Conservation (phyloP, 2,329 filamentous ascomycete species). For the Eutypa lata region DNA sequence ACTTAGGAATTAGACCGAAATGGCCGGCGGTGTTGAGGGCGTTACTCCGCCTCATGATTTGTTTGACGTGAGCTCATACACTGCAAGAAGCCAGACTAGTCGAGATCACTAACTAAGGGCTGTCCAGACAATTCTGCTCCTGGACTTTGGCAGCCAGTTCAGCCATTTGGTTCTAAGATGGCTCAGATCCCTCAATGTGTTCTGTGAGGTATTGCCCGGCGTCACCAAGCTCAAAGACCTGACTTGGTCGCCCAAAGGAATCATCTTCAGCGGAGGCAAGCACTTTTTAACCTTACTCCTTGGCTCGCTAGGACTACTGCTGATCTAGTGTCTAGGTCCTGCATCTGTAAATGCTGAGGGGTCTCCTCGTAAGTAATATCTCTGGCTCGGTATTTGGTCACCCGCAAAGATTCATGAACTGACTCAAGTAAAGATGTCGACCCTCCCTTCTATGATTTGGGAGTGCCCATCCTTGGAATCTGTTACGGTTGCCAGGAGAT, state of each 20-base stretch:
- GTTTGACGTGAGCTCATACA: no score
- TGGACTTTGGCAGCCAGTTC: no score
- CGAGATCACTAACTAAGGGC: no score
- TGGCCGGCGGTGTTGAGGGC: no score
- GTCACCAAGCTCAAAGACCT: slow-evolving; percentile 78
- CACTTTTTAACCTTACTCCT: slow-evolving; percentile 7
- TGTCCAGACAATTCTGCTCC: no score
- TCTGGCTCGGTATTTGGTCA: no score
- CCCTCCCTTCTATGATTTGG: slow-evolving; percentile 74
- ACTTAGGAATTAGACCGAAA: no score
- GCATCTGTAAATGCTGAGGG: slow-evolving; percentile 76
- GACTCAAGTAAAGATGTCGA: slow-evolving; percentile 67
- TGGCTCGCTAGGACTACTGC: not conserved
- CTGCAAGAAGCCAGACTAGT: no score
- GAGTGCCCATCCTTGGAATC: slow-evolving; percentile 48
- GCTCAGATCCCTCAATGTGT: slow-evolving; percentile 76
- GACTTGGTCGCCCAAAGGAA: slow-evolving; percentile 75
- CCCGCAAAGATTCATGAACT: no score
- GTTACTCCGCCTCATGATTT: no score
- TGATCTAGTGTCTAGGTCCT: slow-evolving; percentile 32
- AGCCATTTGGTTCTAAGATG: slow-evolving; percentile 71
- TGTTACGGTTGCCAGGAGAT: slow-evolving; percentile 63
- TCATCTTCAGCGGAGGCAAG: slow-evolving; percentile 74
- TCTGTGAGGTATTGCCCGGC: slow-evolving; percentile 84
- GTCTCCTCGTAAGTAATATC: slow-evolving; percentile 57